These are phyloP conservation scores for Ogataea degrootiae DNA, from an alignment of 805 yeast species.

Conservation along the genomic window DNA sequence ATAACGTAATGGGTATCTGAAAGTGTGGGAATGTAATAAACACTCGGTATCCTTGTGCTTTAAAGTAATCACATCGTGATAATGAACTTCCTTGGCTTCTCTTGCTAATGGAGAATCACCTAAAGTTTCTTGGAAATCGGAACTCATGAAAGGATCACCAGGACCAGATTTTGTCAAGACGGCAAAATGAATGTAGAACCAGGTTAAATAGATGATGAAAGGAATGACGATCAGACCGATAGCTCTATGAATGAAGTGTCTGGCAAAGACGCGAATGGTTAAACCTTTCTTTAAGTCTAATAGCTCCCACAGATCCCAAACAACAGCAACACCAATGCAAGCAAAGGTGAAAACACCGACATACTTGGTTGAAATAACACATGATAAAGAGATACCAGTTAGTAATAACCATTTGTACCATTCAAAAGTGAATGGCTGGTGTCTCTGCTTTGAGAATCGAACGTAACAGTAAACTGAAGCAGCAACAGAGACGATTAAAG, in stretches of 20 bases:
- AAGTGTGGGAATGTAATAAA: slow-evolving; percentile 76
- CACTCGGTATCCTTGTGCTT: slow-evolving; percentile 78
- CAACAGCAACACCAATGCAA: slow-evolving; percentile 83
- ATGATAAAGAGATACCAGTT: slow-evolving; percentile 83
- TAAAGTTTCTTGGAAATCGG: slow-evolving; percentile 89
- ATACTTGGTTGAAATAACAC: slow-evolving; percentile 92
- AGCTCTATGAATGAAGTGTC: slow-evolving; percentile 74
- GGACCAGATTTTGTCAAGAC: slow-evolving; percentile 86
- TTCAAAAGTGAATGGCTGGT: slow-evolving; percentile 52
- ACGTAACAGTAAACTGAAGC: slow-evolving; percentile 73
- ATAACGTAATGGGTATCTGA: slow-evolving; percentile 80
- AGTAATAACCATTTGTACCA: slow-evolving; percentile 89
- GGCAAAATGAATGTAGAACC: slow-evolving; percentile 91
- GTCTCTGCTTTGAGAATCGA: slow-evolving; percentile 68
- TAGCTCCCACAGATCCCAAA: slow-evolving; percentile 82
- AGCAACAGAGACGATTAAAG: slow-evolving; percentile 80
- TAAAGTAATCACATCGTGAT: slow-evolving; percentile 69
- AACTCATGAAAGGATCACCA: slow-evolving; percentile 93
- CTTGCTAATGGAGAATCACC: slow-evolving; percentile 75
- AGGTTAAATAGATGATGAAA: slow-evolving; percentile 70
- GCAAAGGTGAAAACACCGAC: slow-evolving; percentile 92
- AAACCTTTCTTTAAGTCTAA: slow-evolving; percentile 69
- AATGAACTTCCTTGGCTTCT: slow-evolving; percentile 68
- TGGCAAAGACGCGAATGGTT: slow-evolving; percentile 46
- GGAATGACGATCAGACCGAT: slow-evolving; percentile 74